phyloP scores from a whole-genome alignment of 108 stramenopile species.

The Stephanodiscus minutulus region DNA sequence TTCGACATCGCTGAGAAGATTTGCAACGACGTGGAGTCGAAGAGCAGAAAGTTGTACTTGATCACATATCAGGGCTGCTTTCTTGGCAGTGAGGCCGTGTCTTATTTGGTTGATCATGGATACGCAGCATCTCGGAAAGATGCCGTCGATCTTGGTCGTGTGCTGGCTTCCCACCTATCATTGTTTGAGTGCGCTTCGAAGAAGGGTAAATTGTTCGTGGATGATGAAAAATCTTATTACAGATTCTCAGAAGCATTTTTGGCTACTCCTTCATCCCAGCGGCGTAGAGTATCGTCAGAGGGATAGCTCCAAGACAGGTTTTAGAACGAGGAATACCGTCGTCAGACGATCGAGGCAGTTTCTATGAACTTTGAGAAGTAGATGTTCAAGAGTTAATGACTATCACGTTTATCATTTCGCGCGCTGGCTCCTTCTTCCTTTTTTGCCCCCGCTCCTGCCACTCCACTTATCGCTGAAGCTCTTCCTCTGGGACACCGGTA shows the following conservation, averaged over 20 bases:
- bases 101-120: slow-evolving; percentile 50
- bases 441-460: slow-evolving; percentile 20
- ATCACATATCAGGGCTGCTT: slow-evolving; percentile 22
- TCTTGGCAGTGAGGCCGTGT: slow-evolving; percentile 47
- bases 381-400: not conserved
- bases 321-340: too few species aligned
- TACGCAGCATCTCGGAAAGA: slow-evolving; percentile 51
- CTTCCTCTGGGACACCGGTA: slow-evolving; percentile 25
- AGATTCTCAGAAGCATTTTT: slow-evolving; percentile 36
- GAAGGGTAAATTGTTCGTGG: slow-evolving; percentile 43
- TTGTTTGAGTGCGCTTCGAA: slow-evolving; percentile 55
- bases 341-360: too few species aligned
- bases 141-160: slow-evolving; percentile 61
- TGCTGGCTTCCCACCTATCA: slow-evolving; percentile 42
- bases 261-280: not conserved
- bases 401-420: slow-evolving; percentile 1
- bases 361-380: not conserved
- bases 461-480: slow-evolving; percentile 49
- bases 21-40: slow-evolving; percentile 8
- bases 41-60: slow-evolving; percentile 20
- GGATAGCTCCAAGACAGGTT: too few species aligned
- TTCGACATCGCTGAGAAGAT: slow-evolving; percentile 18
- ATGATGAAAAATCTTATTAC: slow-evolving; percentile 59
- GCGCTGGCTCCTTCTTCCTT: slow-evolving; percentile 15
- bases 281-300: not conserved